These are phyloP conservation scores for Botrytis galanthina DNA, from an alignment of 2,329 filamentous ascomycete species.

Conservation along the genomic window DNA sequence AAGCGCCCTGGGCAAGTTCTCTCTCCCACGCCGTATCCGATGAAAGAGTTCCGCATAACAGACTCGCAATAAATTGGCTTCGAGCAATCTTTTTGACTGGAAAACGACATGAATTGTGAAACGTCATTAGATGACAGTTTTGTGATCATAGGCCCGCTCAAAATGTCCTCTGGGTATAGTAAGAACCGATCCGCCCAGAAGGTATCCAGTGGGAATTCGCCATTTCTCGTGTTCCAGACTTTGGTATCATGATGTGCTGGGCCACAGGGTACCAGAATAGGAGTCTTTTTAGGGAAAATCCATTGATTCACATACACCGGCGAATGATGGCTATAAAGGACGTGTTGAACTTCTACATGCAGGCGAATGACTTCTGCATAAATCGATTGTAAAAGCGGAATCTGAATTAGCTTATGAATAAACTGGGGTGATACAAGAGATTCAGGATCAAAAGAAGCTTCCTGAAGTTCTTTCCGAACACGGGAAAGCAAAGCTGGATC, in stretches of 20 bases:
- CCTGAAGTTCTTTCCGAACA: background rate
- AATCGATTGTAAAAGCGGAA: background rate
- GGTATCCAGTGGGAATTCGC: slow-evolving; percentile 34
- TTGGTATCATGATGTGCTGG: slow-evolving; percentile 23
- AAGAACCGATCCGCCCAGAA: slow-evolving; percentile 42
- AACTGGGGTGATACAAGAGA: background rate
- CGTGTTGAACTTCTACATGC: background rate
- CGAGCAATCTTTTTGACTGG: too few relatives aligned
- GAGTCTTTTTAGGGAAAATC: background rate
- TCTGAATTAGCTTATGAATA: background rate
- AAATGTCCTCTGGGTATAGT: slow-evolving; percentile 34
- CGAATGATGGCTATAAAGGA: background rate
- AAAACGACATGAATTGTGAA: background rate
- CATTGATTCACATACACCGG: background rate
- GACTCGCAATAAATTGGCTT: background rate
- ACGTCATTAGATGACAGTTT: background rate
- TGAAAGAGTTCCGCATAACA: background rate
- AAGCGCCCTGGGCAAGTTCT: background rate
- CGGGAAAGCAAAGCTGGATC: background rate
- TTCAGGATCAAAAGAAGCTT: background rate
- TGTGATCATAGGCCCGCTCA: slow-evolving; percentile 31
- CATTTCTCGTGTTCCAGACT: slow-evolving; percentile 37
- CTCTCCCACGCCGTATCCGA: background rate
- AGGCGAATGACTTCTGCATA: slow-evolving; percentile 8
- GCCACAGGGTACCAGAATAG: background rate